Evolutionary conservation across 1,139 yeast species (phyloP), one percentile per base, ranked within the genome.

Genomic region (Taphrina flavorubra): DNA sequence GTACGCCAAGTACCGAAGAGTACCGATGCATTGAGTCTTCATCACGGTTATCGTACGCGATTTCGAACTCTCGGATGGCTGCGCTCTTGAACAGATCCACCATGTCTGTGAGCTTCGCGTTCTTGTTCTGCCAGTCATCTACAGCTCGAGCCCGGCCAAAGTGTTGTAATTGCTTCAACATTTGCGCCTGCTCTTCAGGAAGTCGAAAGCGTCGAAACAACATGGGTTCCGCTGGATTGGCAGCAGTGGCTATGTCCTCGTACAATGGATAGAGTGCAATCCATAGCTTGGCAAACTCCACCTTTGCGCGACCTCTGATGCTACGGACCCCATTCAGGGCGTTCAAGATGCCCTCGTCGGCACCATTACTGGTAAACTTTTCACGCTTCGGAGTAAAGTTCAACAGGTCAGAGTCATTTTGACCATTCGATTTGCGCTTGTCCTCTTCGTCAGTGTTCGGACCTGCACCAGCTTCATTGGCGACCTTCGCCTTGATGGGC

Each of bases 31-130:
- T 81, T 64, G 76, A 82, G 42, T 73, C 80, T 18, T 74, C 74
- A 67, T 89, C 87, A 66, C 82, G 80, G 1, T 81, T 77, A 65
- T 84, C 87, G 73, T 85, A 84, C 6, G 77, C 79, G 85, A 49
- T 82, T 69, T 89, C 95, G 72, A 92, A 82, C 73, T 91, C 97
- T 61, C 86, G 79, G 44, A 90, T 76, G 8, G 89, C 82, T 0
- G 95, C 91, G 75, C 84, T 88, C 67, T 89, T 89, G 75, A 90
- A 90, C 49, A 89, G 81, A 74, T 89, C 95, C 61, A 86, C 78
- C n/a, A 87, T 81, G 1, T 88, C 81, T 49, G 81, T 82, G 64
- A 88, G 72, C 85, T 83, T 64, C 83, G 85, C 44, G 81, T 75
- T 34, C 6, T 78, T 75, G 34, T 77, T 75, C 70, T 79, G 77